phyloP scores from a whole-genome alignment of 78 protist genomes.

The Creolimax fragrantissima region DNA sequence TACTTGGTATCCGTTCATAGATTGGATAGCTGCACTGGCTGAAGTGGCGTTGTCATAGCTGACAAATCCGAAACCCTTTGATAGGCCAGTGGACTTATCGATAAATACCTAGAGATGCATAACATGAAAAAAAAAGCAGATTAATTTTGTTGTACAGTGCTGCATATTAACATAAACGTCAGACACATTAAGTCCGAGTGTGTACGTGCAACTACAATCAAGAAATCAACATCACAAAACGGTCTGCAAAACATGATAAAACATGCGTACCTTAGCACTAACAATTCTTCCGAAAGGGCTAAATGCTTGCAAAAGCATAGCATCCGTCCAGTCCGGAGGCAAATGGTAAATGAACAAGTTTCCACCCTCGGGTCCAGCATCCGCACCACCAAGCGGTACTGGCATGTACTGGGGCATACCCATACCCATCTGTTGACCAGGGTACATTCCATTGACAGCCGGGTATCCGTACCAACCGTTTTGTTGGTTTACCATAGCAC shows the following conservation, averaged over 20 bases:
- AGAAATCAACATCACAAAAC: too few relatives aligned
- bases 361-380: conserved; percentile 60
- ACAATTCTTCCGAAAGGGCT: conserved; percentile 55
- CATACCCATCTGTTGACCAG: neutral
- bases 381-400: neutral
- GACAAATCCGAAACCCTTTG: conserved; percentile 76
- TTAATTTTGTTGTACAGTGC: too few relatives aligned
- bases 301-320: conserved; percentile 39
- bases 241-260: too few relatives aligned
- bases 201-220: too few relatives aligned
- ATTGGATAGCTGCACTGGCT: conserved; percentile 53
- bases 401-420: neutral
- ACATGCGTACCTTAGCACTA: conserved; percentile 45
- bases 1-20: conserved; percentile 50
- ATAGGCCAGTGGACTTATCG: conserved; percentile 52
- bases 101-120: conserved; percentile 19
- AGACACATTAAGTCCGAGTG: too few relatives aligned
- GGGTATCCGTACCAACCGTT: neutral
- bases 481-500: too few relatives aligned
- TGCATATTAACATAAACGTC: too few relatives aligned
- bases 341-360: conserved; percentile 66
- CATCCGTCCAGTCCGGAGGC: conserved; percentile 53
- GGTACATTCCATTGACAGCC: neutral
- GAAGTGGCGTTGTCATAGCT: conserved; percentile 54
- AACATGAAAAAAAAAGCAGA: too few relatives aligned